Conservation (phyloP, 176 grass and related monocot species). For the Saccharum officinarum region DNA sequence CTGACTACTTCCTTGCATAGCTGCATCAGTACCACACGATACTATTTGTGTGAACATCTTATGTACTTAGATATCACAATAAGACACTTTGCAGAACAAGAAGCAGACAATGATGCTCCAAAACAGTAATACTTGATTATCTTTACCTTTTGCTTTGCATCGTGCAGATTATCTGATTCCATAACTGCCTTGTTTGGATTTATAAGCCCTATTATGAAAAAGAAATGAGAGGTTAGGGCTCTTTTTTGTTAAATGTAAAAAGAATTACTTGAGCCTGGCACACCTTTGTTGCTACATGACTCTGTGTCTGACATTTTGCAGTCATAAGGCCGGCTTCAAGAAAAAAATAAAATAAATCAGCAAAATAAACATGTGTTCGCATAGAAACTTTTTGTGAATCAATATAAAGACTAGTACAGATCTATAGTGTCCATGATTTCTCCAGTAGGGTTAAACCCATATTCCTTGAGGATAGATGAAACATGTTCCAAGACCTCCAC, state of each 20-base stretch:
- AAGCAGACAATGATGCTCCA: not conserved
- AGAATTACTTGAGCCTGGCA: not conserved
- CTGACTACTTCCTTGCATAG: not conserved
- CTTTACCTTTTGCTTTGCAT: not conserved
- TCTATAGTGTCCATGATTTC: not conserved
- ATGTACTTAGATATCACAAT: not conserved
- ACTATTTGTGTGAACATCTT: not conserved
- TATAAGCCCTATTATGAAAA: not conserved
- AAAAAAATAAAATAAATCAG: constrained; percentile 15
- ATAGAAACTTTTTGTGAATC: not conserved
- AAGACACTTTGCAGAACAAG: not conserved
- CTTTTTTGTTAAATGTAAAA: not conserved
- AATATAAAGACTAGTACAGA: constrained; percentile 1
- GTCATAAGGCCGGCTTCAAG: constrained; percentile 3
- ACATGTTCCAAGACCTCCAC: not conserved
- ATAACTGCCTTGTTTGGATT: constrained; percentile 15
- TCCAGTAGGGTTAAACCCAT: constrained; percentile 8
- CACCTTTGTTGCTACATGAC: constrained; percentile 1
- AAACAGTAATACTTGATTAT: not conserved
- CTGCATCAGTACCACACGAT: not conserved
- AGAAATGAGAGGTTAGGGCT: not conserved
- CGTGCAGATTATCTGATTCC: not conserved
- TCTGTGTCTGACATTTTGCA: not conserved
- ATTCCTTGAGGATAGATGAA: not conserved
- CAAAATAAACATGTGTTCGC: not conserved